phyloP scores from a whole-genome alignment of 2,329 filamentous ascomycete genomes.

The Fusarium aywerte region DNA sequence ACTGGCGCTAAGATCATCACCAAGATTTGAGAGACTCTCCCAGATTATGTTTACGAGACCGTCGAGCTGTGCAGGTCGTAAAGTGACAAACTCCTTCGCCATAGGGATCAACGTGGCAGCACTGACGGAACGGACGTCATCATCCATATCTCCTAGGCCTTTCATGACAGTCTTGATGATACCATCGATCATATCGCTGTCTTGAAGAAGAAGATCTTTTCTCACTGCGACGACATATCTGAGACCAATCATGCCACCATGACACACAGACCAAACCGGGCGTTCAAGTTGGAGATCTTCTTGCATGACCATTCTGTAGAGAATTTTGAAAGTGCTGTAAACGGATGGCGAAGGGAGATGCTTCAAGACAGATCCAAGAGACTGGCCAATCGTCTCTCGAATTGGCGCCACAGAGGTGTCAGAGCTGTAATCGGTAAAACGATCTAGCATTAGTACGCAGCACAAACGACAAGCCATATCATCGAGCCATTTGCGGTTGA shows the following conservation, averaged over 20 bases:
- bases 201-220: conserved; percentile 87
- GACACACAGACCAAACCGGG: conserved; percentile 92
- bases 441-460: conserved; percentile 96
- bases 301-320: conserved; percentile 93
- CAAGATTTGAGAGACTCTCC: conserved; percentile 96
- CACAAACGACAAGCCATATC: conserved; percentile 95
- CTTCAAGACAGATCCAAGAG: conserved; percentile 86
- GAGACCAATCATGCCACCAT: conserved; percentile 97
- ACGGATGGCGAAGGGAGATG: conserved; percentile 85
- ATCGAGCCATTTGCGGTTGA: conserved; percentile 89
- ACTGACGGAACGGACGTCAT: conserved; percentile 96
- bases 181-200: conserved; percentile 88
- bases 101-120: conserved; percentile 98
- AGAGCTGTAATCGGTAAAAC: conserved; percentile 97
- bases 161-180: conserved; percentile 95
- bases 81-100: conserved; percentile 90
- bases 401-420: conserved; percentile 98
- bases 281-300: conserved; percentile 78
- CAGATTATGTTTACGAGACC: conserved; percentile 93
- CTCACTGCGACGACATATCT: conserved; percentile 95
- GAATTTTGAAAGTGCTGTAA: conserved; percentile 82
- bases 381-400: conserved; percentile 93
- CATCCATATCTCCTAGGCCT: conserved; percentile 88
- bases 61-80: conserved; percentile 81
- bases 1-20: conserved; percentile 95